Evolutionary conservation across 768 basidiomycete genomes (phyloP), one percentile per base, ranked within the genome.

Genomic region (Suillus decipiens): DNA sequence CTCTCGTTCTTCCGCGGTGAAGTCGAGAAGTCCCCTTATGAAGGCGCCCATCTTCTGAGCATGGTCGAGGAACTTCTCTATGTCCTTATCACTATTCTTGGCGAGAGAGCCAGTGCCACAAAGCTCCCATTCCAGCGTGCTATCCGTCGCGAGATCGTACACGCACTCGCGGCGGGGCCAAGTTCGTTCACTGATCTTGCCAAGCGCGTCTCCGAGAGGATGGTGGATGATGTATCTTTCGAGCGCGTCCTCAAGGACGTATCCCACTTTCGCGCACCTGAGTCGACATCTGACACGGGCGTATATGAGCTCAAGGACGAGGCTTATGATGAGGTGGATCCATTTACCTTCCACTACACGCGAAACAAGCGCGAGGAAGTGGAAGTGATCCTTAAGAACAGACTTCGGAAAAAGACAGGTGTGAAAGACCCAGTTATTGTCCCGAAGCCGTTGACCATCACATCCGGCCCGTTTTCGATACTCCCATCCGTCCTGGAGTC

Each of bases 311-410:
- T 99, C 60, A 90, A 88, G 72, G 87, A 93, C 53, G 91, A 90
- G 68, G 81, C 80, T 22, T 95, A 86, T 73, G 89, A 88, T 64
- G 92, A 97, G 66, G 90, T 98, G 66, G 92, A 98, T 69, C 95
- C 96, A 0, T 97, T 95, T 78, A 97, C 96, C 79, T 92, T 90
- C 71, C 96, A 98, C 72, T 98, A 97, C 73, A 90, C 93, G 17
- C 84, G 96, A 45, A 99, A 99, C 77, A 89, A 93, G 68, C 85
- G 95, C 45, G 93, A 96, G 69, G 93, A 95, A 72, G 96, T 94
- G 31, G 94, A 95, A 70, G 85, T 81, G 47, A 84, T 91, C 5
- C 77, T 96, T 55, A 82, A 86, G 64, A 83, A 81, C 55, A 82
- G 92, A 50, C 68, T 88, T 59, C 88, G 84, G 80, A 90, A 88